phyloP scores from a whole-genome alignment of 2,329 filamentous ascomycete genomes.

The Venturia effusa region DNA sequence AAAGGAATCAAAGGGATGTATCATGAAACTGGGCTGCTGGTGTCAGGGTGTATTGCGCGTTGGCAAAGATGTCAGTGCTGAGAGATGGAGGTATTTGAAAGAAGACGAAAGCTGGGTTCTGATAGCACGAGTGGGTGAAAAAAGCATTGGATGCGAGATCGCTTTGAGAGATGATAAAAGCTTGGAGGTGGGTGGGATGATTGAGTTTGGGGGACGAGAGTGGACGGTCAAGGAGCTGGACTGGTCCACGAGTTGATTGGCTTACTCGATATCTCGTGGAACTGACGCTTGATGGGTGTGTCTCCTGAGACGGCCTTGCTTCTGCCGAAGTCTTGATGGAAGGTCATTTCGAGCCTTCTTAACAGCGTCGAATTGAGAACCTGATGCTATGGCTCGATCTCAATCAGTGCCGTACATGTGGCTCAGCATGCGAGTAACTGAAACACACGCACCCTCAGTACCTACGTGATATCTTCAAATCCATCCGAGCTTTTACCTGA shows the following conservation, averaged over 20 bases:
- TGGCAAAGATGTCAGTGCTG: neutral
- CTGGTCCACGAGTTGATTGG: neutral
- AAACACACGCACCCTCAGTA: too few relatives aligned
- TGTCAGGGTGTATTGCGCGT: conserved; percentile 2
- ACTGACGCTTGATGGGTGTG: neutral
- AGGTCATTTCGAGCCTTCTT: too few relatives aligned
- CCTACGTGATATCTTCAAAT: too few relatives aligned
- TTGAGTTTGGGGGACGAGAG: neutral
- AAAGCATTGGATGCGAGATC: neutral
- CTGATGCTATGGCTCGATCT: too few relatives aligned
- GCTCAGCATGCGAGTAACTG: too few relatives aligned
- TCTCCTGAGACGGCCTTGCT: too few relatives aligned
- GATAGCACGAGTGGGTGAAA: neutral
- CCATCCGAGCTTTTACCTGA: too few relatives aligned
- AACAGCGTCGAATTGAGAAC: too few relatives aligned
- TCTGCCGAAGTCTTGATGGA: too few relatives aligned
- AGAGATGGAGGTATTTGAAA: conserved; percentile 4
- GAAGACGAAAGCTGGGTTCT: neutral
- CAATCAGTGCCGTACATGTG: too few relatives aligned
- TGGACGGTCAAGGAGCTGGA: neutral
- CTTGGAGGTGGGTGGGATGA: neutral
- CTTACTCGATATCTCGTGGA: neutral
- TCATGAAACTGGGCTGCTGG: conserved; percentile 4
- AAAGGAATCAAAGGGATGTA: neutral
- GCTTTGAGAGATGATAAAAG: neutral